phyloP scores from a whole-genome alignment of 257 asterid genomes.

The Striga asiatica region DNA sequence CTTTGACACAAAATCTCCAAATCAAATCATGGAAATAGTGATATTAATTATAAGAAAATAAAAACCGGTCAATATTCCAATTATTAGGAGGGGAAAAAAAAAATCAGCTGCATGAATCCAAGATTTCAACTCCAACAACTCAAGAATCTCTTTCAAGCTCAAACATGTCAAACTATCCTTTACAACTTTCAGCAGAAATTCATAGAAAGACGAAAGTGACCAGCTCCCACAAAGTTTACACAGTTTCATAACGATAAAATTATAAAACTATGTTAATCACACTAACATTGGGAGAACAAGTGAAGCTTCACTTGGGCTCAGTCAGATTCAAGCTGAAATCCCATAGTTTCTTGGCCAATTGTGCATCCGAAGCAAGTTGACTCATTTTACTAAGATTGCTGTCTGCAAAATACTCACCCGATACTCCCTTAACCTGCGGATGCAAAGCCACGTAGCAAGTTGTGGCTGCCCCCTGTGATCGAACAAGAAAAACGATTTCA shows the following conservation, averaged over 20 bases:
- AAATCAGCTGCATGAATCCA: too few species aligned
- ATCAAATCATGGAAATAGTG: too few species aligned
- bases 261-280: background rate
- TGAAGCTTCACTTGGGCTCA: conserved; percentile 19
- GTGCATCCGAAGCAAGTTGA: conserved; percentile 32
- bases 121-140: background rate
- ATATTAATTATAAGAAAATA: too few species aligned
- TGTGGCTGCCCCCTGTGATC: conserved; percentile 48
- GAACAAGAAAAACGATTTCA: background rate
- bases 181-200: background rate
- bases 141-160: background rate
- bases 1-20: too few species aligned
- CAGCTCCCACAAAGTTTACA: background rate
- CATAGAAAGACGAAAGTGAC: background rate
- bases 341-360: conserved; percentile 64
- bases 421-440: conserved; percentile 59
- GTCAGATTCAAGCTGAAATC: conserved; percentile 54
- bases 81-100: background rate
- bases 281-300: background rate
- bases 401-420: conserved; percentile 55
- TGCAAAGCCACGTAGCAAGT: conserved; percentile 67
- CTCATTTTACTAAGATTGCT: conserved; percentile 27
- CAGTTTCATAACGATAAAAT: background rate
- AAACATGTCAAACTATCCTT: background rate
- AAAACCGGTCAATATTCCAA: too few species aligned